Evolutionary conservation across 2,329 filamentous ascomycete species (phyloP).

Genomic region (Colletotrichum sojae): DNA sequence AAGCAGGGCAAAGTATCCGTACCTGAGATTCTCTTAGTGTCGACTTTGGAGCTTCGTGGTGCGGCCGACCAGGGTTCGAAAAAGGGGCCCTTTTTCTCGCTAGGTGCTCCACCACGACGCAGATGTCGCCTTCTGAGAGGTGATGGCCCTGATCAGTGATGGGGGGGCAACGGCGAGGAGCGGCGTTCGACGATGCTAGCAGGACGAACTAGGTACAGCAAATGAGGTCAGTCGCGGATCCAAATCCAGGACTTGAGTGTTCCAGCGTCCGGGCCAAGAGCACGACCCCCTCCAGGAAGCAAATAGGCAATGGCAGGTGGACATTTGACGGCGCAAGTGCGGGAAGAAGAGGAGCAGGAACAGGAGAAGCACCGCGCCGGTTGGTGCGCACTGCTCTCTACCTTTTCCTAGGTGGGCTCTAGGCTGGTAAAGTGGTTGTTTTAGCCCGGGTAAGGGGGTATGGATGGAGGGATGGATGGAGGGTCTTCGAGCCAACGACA

Average conservation of each 20-base stretch:
- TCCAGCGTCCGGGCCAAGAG: slow-evolving; percentile 4
- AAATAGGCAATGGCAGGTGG: slow-evolving; percentile 24
- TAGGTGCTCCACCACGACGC: slow-evolving; percentile 36
- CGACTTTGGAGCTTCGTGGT: slow-evolving; percentile 36
- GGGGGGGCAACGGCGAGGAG: slow-evolving; percentile 10
- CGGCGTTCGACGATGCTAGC: slow-evolving; percentile 36
- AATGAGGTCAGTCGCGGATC: slow-evolving; percentile 40
- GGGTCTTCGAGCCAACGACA: slow-evolving; percentile 8
- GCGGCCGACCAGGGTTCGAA: slow-evolving; percentile 35
- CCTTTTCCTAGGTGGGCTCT: background rate
- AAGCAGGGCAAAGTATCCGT: background rate
- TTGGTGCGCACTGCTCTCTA: slow-evolving; percentile 21
- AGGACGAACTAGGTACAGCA: slow-evolving; percentile 9
- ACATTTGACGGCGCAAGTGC: slow-evolving; percentile 25
- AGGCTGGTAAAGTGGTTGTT: background rate
- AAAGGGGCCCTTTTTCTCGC: slow-evolving; percentile 32
- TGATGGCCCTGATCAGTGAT: slow-evolving; percentile 3
- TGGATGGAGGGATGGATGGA: background rate
- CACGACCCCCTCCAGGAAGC: slow-evolving; percentile 24
- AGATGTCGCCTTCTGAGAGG: slow-evolving; percentile 32
- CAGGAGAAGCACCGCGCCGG: slow-evolving; percentile 13
- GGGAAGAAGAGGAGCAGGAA: slow-evolving; percentile 12
- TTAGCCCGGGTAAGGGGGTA: slow-evolving; percentile 11
- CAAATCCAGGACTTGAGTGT: slow-evolving; percentile 23
- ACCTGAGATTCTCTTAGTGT: slow-evolving; percentile 12